phyloP scores from a whole-genome alignment of 2,329 filamentous ascomycete species.

The Chaetomiaceae sp. region DNA sequence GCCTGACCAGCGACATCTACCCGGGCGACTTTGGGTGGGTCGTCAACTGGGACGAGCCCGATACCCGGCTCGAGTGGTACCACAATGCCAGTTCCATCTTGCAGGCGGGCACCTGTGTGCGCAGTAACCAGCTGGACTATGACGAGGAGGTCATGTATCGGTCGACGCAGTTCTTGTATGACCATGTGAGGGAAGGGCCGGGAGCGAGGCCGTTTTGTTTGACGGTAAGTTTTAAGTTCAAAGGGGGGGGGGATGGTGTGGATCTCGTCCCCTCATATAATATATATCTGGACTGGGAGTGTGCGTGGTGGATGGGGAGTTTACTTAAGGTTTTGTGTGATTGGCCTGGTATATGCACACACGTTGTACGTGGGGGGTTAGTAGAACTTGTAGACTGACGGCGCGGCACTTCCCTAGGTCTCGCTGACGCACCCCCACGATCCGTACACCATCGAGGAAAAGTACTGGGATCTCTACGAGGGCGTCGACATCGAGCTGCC shows the following conservation, averaged over 20 bases:
- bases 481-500: constrained; percentile 82
- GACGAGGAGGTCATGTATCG: constrained; percentile 96
- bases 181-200: constrained; percentile 77
- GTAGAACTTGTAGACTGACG: constrained; percentile 11
- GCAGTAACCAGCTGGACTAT: constrained; percentile 93
- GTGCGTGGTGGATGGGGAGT: too few species aligned
- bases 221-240: constrained; percentile 51
- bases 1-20: constrained; percentile 93
- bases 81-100: constrained; percentile 93
- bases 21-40: constrained; percentile 92
- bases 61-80: constrained; percentile 85
- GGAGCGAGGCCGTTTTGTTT: constrained; percentile 74
- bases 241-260: neutral
- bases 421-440: constrained; percentile 94
- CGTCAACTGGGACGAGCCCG: constrained; percentile 91
- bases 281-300: too few species aligned
- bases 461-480: constrained; percentile 92
- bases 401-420: constrained; percentile 44
- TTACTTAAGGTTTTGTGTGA: too few species aligned
- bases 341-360: neutral
- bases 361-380: constrained; percentile 7
- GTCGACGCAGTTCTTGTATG: constrained; percentile 83
- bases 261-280: too few species aligned
- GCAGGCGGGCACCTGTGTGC: constrained; percentile 81
- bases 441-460: constrained; percentile 87